Base-by-base conservation (phyloP, 2,329 filamentous ascomycete species). In the Thelonectria discophora region DNA sequence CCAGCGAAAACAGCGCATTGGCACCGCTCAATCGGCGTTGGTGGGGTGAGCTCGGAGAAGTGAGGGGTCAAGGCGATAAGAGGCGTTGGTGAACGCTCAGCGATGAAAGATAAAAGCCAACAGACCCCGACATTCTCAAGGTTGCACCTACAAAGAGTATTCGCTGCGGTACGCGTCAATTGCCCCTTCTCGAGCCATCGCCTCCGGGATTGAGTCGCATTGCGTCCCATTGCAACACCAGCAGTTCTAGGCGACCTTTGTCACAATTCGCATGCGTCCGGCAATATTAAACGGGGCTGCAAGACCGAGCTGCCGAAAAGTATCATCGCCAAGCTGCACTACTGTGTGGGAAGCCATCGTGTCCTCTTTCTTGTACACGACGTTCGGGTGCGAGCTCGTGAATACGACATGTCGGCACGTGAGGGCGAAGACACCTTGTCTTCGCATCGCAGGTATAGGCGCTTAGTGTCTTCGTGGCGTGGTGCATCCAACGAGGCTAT, bases 71-170 rank as follows among this genome's bases (percentile, higher is more conserved):
- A 11, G 30, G 51, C 32, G 51, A 50, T 60, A 60, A 55, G 56
- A 54, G 49, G 27, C 15, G 34, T 4, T 4, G 27, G 18, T 40
- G 13, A n/a, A 30, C 27, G 27, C 5, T 30, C 27, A 30, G 27
- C 7, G 42, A 21, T 55, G 55, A 60, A 40, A 30, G 42, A 21
- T 55, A 60, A 60, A 40, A 30, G 45, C 45, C 46, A 27, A 46
- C n/a, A 30, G 27, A 17, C 46, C 51, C 55, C 51, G 45, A 39
- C 37, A 12, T 10, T 32, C n/a, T 53, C 15, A 30, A 10, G 30
- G 6, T 40, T n/a, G 15, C 30, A 8, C n/a, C 27, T 8, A 7
- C 9, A 5, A 8, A 7, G 27, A 5, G 5, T 30, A 8, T 30
- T 30, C 27, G 5, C 8, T 5, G 27, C 7, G 27, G 27, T 30